A percentile compares a stretch with the other conserved stretches of the same genome.
Evolutionary conservation across 192 early-diverging fungal species (phyloP).

Genomic region (Rhizophagus sp.): DNA sequence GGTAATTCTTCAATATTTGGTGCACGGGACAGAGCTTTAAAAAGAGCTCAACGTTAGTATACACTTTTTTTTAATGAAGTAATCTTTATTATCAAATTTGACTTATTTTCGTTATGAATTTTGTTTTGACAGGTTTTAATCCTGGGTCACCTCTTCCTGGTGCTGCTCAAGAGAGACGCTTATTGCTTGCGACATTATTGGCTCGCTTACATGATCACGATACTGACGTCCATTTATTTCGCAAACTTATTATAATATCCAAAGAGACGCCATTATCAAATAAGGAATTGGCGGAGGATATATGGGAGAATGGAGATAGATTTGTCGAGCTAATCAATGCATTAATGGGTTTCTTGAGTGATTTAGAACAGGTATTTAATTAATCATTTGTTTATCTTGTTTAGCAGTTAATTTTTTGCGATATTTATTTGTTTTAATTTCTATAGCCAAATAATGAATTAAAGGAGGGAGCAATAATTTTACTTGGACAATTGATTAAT

Average conservation of each 20-base stretch:
- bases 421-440: neutral
- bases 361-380: conserved; percentile 20
- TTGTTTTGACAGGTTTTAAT: neutral
- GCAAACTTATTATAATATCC: conserved; percentile 18
- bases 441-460: conserved; percentile 16
- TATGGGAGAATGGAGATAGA: conserved; percentile 28
- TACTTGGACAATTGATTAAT: conserved; percentile 18
- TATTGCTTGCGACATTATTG: conserved; percentile 19
- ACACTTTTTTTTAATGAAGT: neutral
- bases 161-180: conserved; percentile 13
- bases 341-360: conserved; percentile 17
- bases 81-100: no score
- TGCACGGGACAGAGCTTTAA: conserved; percentile 22
- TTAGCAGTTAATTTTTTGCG: neutral
- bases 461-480: neutral
- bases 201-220: conserved; percentile 14
- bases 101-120: neutral
- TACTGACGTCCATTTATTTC: conserved; percentile 6
- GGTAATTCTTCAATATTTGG: neutral
- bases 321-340: conserved; percentile 21
- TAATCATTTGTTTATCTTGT: neutral
- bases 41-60: conserved; percentile 5
- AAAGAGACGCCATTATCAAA: conserved; percentile 13
- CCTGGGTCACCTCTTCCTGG: neutral
- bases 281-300: neutral